Conservation (phyloP, 1,139 yeast genomes). For the Candida sp. region DNA sequence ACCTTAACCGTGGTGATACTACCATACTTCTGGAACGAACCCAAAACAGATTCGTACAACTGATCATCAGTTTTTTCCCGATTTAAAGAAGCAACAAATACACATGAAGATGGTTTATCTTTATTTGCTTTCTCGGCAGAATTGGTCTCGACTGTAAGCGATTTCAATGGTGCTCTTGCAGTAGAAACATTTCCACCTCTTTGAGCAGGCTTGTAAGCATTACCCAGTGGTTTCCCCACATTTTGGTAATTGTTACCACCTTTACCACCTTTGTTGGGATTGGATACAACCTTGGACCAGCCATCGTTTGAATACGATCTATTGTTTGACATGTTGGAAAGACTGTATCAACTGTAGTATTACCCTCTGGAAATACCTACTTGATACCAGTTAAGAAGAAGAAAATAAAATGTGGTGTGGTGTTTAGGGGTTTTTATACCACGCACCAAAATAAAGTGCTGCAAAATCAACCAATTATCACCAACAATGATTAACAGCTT, state of each 20-base stretch:
- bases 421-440: not conserved
- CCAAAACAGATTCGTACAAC: constrained; percentile 59
- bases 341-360: too few species aligned
- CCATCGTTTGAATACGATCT: not conserved
- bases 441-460: not conserved
- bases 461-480: too few species aligned
- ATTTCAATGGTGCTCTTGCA: not conserved
- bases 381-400: too few species aligned
- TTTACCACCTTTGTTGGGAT: not conserved
- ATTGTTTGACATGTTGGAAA: too few species aligned
- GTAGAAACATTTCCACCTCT: not conserved
- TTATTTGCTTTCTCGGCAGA: constrained; percentile 3
- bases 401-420: not conserved
- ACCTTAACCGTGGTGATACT: constrained; percentile 69
- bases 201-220: not conserved
- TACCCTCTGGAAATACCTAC: too few species aligned
- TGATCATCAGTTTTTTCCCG: constrained; percentile 62
- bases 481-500: too few species aligned
- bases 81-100: constrained; percentile 77
- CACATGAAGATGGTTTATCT: constrained; percentile 71
- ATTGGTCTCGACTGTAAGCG: not conserved
- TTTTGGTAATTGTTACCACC: not conserved
- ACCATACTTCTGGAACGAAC: constrained; percentile 67
- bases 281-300: not conserved
- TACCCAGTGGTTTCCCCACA: too few species aligned